Conservation (phyloP, 2,329 filamentous ascomycete species). For the Colletotrichum noveboracense region DNA sequence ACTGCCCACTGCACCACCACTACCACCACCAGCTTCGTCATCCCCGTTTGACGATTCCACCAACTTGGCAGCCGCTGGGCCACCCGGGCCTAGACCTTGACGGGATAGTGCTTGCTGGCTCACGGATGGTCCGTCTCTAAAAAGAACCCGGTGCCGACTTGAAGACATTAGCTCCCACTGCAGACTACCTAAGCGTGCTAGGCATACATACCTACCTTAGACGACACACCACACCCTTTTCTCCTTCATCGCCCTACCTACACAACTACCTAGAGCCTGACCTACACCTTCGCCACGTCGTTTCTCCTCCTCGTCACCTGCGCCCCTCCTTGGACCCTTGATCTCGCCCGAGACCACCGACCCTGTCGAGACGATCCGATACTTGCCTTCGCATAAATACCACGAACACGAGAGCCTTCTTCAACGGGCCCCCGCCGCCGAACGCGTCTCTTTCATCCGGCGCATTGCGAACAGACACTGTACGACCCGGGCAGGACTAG, state of each 20-base stretch:
- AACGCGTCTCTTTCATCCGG: not conserved
- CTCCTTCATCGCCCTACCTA: not conserved
- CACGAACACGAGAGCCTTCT: not conserved
- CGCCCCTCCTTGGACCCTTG: not conserved
- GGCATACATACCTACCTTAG: not conserved
- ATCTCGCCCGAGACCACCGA: not conserved
- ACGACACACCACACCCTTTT: constrained; percentile 2
- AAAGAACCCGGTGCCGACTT: constrained; percentile 5
- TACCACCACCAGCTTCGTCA: constrained; percentile 7
- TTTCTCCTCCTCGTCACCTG: constrained; percentile 6
- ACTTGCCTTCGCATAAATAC: not conserved
- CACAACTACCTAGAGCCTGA: not conserved
- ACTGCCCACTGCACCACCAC: not conserved
- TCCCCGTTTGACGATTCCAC: constrained; percentile 15
- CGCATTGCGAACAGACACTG: not conserved
- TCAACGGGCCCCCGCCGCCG: not conserved
- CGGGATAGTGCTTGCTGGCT: constrained; percentile 14
- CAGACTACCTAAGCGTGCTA: not conserved
- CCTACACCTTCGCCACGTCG: constrained; percentile 6
- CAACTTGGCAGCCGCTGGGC: not conserved
- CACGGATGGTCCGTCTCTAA: constrained; percentile 10
- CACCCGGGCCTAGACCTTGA: constrained; percentile 9
- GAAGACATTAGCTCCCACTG: constrained; percentile 5
- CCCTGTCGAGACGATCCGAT: not conserved
- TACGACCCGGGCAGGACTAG: not conserved